Evolutionary conservation across 768 basidiomycete species (phyloP).

Genomic region (Termitomyces eurrhizus): DNA sequence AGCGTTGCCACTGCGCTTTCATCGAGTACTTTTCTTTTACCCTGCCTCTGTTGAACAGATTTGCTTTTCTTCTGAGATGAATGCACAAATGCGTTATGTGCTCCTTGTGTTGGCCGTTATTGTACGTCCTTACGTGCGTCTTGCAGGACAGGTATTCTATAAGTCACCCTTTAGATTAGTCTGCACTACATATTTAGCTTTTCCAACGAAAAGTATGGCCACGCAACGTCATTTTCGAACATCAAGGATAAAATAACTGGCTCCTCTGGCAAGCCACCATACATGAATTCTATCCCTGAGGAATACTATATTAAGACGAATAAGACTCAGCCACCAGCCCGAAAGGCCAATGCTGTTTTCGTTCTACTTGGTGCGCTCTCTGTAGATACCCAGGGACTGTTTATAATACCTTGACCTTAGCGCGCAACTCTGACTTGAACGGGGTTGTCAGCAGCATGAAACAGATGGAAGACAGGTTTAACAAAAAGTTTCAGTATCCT

Average conservation of each 20-base stretch:
- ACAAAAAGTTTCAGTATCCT: conserved; percentile 79
- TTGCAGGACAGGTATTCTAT: background rate
- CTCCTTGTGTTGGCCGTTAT: conserved; percentile 46
- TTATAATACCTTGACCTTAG: conserved; percentile 21
- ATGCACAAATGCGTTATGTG: conserved; percentile 53
- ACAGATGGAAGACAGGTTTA: conserved; percentile 87
- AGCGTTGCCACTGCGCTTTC: conserved; percentile 4
- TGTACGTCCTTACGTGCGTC: conserved; percentile 23
- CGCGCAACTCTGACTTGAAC: conserved; percentile 56
- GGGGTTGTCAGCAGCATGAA: conserved; percentile 64
- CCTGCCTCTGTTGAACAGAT: conserved; percentile 9
- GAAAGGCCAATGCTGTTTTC: conserved; percentile 79
- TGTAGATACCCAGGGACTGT: background rate
- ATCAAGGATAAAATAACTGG: conserved; percentile 35
- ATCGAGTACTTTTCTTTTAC: background rate
- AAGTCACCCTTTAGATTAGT: conserved; percentile 33
- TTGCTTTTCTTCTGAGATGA: conserved; percentile 34
- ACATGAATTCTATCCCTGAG: conserved; percentile 57
- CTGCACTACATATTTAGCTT: conserved; percentile 65
- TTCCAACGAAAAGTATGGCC: conserved; percentile 61
- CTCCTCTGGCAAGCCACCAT: conserved; percentile 33
- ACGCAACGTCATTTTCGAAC: conserved; percentile 48
- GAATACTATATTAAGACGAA: conserved; percentile 48
- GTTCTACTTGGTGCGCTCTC: conserved; percentile 58
- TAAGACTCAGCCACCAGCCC: conserved; percentile 32